Evolutionary conservation across 768 basidiomycete species (phyloP).

Genomic region (Scleroderma bovista): DNA sequence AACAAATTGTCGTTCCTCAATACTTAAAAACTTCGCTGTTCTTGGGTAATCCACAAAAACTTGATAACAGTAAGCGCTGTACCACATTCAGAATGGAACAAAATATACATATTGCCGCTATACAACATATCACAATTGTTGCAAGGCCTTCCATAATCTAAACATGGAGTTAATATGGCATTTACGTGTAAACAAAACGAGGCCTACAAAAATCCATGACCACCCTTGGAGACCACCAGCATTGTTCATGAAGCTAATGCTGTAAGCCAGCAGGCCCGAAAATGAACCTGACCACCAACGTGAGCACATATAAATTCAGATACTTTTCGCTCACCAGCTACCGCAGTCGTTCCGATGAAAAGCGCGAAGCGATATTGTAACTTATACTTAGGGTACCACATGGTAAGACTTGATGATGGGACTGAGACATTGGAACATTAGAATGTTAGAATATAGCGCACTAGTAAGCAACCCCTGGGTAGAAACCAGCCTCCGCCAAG

Average conservation of each 20-base stretch:
- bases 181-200: background rate
- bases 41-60: conserved; percentile 57
- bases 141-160: conserved; percentile 52
- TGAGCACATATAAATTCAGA: background rate
- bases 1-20: conserved; percentile 53
- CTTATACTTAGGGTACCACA: conserved; percentile 65
- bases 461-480: conserved; percentile 74
- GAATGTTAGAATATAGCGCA: conserved; percentile 22
- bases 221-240: conserved; percentile 44
- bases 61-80: background rate
- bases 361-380: conserved; percentile 55
- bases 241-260: conserved; percentile 48
- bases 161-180: background rate
- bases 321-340: conserved; percentile 38
- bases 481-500: conserved; percentile 59
- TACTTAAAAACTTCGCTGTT: conserved; percentile 56
- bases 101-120: conserved; percentile 42
- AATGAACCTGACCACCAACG: conserved; percentile 37
- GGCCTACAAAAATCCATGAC: conserved; percentile 63
- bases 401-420: conserved; percentile 41
- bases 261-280: conserved; percentile 54
- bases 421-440: background rate
- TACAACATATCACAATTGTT: conserved; percentile 49
- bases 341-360: conserved; percentile 61
- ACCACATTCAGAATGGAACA: background rate